Evolutionary conservation across 1,284 basidiomycete species (phyloP), one percentile per base, ranked within the genome.

Genomic region (Ceratobasidium sp.): DNA sequence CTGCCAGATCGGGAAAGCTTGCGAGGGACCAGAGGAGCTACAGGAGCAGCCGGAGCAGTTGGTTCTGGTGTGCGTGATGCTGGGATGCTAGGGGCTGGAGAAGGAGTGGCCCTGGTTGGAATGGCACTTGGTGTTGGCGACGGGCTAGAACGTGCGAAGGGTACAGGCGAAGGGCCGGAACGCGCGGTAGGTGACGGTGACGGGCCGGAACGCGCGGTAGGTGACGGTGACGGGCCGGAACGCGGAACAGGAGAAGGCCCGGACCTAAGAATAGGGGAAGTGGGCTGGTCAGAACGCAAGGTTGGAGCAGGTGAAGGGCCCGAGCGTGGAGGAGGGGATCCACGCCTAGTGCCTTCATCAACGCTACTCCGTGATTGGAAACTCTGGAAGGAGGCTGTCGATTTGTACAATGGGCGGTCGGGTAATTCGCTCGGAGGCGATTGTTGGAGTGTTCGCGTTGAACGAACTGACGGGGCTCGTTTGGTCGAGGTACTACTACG

Each of bases 31-130:
- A 76, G 6, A 74, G 75, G 53, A 74, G 78, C 72, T 72, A 75
- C 36, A 53, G 65, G 57, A 74, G 65, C 69, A 69, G 76, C 21
- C 74, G 73, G 58, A 74, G 65, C 64, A 57, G 76, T 26, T 74
- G 73, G 57, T 76, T 77, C 64, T 71, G 74, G 64, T 70, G 77
- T 78, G 30, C 77, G 75, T 26, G 77, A 75, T 18, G 77, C 73
- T 18, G 76, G 76, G 36, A 72, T 76, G 39, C 78, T 76, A 64
- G 80, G 77, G 53, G 73, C 75, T 74, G 67, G 79, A 74, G 59
- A 70, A 71, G 77, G 77, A 70, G 64, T 79, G 73, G 62, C 79
- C 58, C 16, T 73, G 64, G 18, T 75, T 71, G 46, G 74, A 67
- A 18, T 64, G 41, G 74, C 74, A 52, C 73, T 70, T 3, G 71